These are phyloP conservation scores for Geosmithia flava DNA, from an alignment of 2,329 filamentous ascomycete genomes.

Conservation along the genomic window DNA sequence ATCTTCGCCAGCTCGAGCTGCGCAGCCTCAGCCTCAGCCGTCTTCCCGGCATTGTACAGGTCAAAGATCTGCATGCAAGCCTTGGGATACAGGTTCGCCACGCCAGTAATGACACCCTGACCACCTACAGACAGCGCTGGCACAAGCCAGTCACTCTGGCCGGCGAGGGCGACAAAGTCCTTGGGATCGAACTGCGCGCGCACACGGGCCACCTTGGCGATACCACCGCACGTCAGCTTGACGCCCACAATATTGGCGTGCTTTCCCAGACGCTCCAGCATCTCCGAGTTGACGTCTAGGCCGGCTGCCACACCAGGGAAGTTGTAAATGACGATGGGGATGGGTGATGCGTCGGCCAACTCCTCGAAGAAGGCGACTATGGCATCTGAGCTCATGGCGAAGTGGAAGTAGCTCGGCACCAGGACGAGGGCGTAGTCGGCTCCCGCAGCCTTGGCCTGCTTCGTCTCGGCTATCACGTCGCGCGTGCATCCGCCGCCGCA, in stretches of 20 bases:
- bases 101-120: constrained; percentile 48
- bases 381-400: constrained; percentile 45
- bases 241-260: constrained; percentile 57
- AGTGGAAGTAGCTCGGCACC: constrained; percentile 60
- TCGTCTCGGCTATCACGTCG: constrained; percentile 52
- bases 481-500: constrained; percentile 54
- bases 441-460: constrained; percentile 47
- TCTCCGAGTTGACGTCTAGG: constrained; percentile 55
- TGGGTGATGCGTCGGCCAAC: constrained; percentile 38
- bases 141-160: constrained; percentile 62
- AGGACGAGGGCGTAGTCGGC: constrained; percentile 58
- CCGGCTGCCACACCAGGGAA: constrained; percentile 57
- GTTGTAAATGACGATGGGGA: constrained; percentile 62
- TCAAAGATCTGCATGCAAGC: constrained; percentile 35
- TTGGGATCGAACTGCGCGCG: constrained; percentile 33
- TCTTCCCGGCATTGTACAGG: constrained; percentile 31
- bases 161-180: constrained; percentile 53
- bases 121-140: constrained; percentile 46
- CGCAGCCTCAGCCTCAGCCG: constrained; percentile 31
- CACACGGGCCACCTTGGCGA: constrained; percentile 58
- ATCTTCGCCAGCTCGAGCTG: constrained; percentile 37
- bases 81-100: constrained; percentile 50
- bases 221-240: constrained; percentile 63
- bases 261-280: constrained; percentile 42
- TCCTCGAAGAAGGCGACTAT: constrained; percentile 52